These are phyloP conservation scores for Venturia oleaginea DNA, from an alignment of 2,329 filamentous ascomycete genomes.

Conservation along the genomic window DNA sequence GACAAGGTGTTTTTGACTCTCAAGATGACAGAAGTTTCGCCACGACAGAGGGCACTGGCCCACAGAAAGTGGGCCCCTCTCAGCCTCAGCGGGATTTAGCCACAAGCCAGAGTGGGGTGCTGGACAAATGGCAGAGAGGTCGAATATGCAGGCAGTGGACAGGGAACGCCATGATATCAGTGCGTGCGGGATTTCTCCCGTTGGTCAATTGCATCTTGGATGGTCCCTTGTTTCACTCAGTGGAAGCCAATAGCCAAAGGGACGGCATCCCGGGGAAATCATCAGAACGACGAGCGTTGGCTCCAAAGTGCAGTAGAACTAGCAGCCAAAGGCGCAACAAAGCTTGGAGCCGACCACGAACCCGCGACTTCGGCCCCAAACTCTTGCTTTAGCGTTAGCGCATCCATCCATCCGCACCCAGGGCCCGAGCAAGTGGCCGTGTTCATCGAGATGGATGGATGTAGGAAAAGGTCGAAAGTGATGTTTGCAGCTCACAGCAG, in stretches of 20 bases:
- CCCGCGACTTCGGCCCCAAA: neutral
- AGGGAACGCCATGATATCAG: neutral
- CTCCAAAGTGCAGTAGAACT: no score
- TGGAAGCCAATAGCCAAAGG: slow-evolving; percentile 4
- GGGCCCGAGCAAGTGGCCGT: neutral
- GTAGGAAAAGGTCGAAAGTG: neutral
- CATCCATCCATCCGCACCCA: neutral
- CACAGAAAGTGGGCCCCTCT: no score
- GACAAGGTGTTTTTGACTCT: neutral
- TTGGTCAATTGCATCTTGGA: neutral
- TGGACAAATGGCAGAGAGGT: neutral
- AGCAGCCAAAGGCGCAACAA: neutral
- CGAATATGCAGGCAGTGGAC: neutral
- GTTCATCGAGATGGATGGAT: neutral
- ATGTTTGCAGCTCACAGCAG: neutral
- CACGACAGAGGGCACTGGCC: neutral
- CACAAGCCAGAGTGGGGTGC: neutral
- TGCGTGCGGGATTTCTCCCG: neutral
- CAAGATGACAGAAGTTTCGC: neutral
- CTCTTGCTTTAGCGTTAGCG: neutral
- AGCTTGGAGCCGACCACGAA: neutral
- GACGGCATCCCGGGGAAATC: neutral
- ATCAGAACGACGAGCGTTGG: neutral
- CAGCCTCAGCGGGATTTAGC: neutral
- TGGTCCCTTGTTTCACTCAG: slow-evolving; percentile 2